These are phyloP conservation scores for Coemansia sp. DNA, from an alignment of 371 early-diverging fungal genomes.

Conservation along the genomic window DNA sequence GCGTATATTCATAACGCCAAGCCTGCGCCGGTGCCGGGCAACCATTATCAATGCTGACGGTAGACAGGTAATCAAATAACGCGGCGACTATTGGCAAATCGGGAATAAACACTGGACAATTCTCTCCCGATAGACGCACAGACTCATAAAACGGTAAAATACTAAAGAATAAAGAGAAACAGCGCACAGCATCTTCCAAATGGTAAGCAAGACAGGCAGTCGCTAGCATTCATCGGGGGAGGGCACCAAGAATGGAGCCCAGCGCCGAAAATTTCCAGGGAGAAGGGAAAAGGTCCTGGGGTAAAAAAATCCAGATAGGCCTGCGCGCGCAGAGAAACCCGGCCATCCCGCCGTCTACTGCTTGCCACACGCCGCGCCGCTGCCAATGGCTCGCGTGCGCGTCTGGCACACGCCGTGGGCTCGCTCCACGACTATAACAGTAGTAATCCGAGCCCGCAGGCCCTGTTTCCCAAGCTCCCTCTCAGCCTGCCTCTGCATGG, in stretches of 20 bases:
- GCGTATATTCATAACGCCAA: conserved; percentile 16
- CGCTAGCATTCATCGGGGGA: neutral
- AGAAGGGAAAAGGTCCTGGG: neutral
- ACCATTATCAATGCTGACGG: conserved; percentile 4
- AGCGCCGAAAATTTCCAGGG: neutral
- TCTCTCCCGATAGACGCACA: neutral
- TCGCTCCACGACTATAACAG: neutral
- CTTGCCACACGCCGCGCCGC: neutral
- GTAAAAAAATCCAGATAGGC: too few species aligned
- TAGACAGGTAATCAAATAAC: neutral
- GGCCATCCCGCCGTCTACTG: neutral
- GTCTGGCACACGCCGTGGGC: neutral
- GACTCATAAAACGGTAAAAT: conserved; percentile 2
- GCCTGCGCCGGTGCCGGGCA: conserved; percentile 2
- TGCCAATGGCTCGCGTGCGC: neutral
- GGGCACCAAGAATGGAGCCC: conserved; percentile 1
- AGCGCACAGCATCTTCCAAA: neutral
- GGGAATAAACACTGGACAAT: neutral
- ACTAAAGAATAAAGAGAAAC: neutral
- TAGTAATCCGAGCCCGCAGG: neutral
- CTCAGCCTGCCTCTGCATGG: too few species aligned
- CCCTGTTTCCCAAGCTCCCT: too few species aligned
- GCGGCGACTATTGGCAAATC: conserved; percentile 6
- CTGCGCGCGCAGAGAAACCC: too few species aligned
- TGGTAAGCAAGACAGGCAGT: neutral